phyloP scores from a whole-genome alignment of 139 green algal species.

The Edaphochlamys debaryana region DNA sequence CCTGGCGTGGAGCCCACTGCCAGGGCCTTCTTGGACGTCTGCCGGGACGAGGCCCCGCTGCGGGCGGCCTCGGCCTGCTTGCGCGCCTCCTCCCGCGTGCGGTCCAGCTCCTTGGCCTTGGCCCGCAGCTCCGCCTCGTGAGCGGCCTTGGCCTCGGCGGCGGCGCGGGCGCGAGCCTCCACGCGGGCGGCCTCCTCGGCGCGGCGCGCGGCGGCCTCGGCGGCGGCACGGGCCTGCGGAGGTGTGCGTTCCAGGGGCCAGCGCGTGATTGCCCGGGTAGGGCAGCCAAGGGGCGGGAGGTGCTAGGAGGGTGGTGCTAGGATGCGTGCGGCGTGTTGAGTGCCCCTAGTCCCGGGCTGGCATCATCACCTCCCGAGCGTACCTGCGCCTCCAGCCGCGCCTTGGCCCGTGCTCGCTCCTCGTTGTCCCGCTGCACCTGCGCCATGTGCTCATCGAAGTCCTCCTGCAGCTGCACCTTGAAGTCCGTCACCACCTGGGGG shows the following conservation, averaged over 20 bases:
- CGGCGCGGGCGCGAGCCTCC: constrained; percentile 24
- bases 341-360: too few species aligned
- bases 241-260: too few species aligned
- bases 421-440: constrained; percentile 25
- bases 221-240: constrained; percentile 10
- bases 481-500: constrained; percentile 45
- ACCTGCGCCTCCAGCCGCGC: constrained; percentile 33
- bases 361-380: too few species aligned
- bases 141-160: constrained; percentile 6
- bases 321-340: too few species aligned
- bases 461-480: constrained; percentile 45
- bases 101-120: constrained; percentile 30
- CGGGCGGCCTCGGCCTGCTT: background rate
- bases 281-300: too few species aligned
- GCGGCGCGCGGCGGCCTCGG: constrained; percentile 16
- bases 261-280: too few species aligned
- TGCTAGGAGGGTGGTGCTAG: too few species aligned
- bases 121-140: constrained; percentile 26
- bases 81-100: constrained; percentile 26
- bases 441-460: constrained; percentile 18
- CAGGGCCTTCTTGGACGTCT: background rate
- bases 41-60: background rate
- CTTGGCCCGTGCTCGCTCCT: constrained; percentile 6
- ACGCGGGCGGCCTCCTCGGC: constrained; percentile 16
- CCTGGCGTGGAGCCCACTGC: too few species aligned